Evolutionary conservation across 23 red algal genomes (phyloP), one percentile per base, ranked within the genome.

Genomic region (Agarophyton chilense): DNA sequence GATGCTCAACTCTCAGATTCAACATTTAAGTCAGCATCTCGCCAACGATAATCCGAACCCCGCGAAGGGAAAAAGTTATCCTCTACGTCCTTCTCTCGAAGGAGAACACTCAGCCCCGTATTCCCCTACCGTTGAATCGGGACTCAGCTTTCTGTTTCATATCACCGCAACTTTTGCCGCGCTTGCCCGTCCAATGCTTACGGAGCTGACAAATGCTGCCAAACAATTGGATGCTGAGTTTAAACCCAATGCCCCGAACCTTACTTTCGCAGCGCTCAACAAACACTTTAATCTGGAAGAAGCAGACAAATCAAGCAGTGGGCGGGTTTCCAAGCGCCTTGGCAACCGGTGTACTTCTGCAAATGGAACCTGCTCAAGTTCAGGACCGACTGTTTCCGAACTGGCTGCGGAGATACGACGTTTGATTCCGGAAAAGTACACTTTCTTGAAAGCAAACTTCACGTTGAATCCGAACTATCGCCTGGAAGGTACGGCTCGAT

Each of bases 381-480:
- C 64, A 22, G 34, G 47, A 47, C 68, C 68, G 10, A 74, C 38
- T 47, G 47, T 74, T 38, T 29, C 40, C 26, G 43, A 46, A 0
- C 40, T 74, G 7, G 68, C 40, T 10, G n/a, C 13, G 47, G 40
- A 74, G 24, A 47, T 74, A n/a, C 68, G 68, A 9, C 68, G 43
- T 25, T 29, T 74, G 10, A 74, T 74, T 5, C 68, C 68, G 0
- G 68, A 74, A 47, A 6, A 49, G 13, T 74, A 74, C 21, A 74
- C 68, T 29, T 46, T 74, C 40, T 74, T 74, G 68, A 74, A 74
- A 25, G 43, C 68, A 14, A 46, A 43, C 40, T 74, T 40, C 33
- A 35, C 18, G 6, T 21, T 74, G 33, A 43, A 74, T 38, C 68
- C 68, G 2, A 18, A 17, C 26, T 74, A 74, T 74, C 68, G 68